Evolutionary conservation across 352 stramenopile species (phyloP), one percentile per base, ranked within the genome.

Genomic region (Globisporangium cylindrosporum): DNA sequence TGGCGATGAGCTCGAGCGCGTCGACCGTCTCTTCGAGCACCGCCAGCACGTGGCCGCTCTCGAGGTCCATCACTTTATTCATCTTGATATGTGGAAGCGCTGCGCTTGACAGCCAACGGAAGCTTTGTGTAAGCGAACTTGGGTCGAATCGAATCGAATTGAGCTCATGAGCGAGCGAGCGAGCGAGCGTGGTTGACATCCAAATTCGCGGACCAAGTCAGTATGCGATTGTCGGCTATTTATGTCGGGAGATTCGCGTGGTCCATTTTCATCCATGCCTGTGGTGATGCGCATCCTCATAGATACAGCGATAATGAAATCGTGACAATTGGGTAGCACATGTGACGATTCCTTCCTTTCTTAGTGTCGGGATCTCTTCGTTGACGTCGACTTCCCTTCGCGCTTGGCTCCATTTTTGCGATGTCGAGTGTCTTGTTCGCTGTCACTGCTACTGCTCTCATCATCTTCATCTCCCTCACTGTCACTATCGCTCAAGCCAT

Each of bases 31-130:
- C 59, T 36, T 77, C 71, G 4, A 87, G 71, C 66, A 80, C 72
- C 20, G 56, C 75, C n/a, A 87, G 32, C 36, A 83, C 56, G n/a
- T 74, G 79, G 48, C 72, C 59, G 32, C 68, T 72, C 62, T 87
- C 79, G 41, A 80, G 49, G 48, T 67, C 51, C 62, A 71, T 78
- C 51, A 69, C 67, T 38, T 70, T 70, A 61, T 73, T 69, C 74
- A 79, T 70, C 25, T 32, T n/a, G 51, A 0, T 29, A 6, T 48
- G 29, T 18, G n/a, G 24, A n/a, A 41, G 36, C 12, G 36, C 36
- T 43, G 48, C 15, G 48, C 29, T 25, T 7, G 41, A 15, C 15
- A 48, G 14, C 15, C 15, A 25, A 22, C 46, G 5, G 18, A n/a
- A 55, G 48, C 22, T 20, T 27, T 3, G n/a, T 9, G n/a, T 9